Conservation (phyloP, 331 rosid genomes). For the Malus hybrid region DNA sequence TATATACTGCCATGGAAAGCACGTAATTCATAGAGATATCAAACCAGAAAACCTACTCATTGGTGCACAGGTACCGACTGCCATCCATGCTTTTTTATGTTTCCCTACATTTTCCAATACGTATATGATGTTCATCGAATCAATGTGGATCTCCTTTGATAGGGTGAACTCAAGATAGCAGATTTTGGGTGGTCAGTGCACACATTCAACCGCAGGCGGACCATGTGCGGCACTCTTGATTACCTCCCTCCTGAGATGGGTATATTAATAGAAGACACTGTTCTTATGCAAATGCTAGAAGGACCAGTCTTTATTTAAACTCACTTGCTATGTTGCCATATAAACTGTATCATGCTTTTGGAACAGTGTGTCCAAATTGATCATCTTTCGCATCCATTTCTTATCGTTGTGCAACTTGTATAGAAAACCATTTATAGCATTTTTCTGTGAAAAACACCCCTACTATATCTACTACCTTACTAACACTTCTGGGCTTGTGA, state of each 20-base stretch:
- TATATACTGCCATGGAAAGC: constrained; percentile 98
- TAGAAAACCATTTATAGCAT: not conserved
- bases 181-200: constrained; percentile 99
- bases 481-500: constrained; percentile 1
- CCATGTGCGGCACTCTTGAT: constrained; percentile 99
- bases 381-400: not conserved
- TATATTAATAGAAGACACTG: constrained; percentile 16
- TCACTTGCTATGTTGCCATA: not conserved
- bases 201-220: constrained; percentile 91
- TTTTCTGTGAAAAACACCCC: not conserved
- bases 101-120: constrained; percentile 1
- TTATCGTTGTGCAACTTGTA: not conserved
- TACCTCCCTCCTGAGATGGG: constrained; percentile 99
- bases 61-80: constrained; percentile 73
- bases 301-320: not conserved
- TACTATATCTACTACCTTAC: not conserved
- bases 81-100: constrained; percentile 9
- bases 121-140: constrained; percentile 8
- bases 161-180: constrained; percentile 97
- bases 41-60: constrained; percentile 95
- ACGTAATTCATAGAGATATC: constrained; percentile 92
- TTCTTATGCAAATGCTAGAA: not conserved
- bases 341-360: not conserved
- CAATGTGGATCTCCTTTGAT: constrained; percentile 16
- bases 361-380: not conserved